Percentiles rank a stretch among this genome's conserved stretches.
phyloP scores from a whole-genome alignment of 352 stramenopile species.

The Pythium plurisporium region DNA sequence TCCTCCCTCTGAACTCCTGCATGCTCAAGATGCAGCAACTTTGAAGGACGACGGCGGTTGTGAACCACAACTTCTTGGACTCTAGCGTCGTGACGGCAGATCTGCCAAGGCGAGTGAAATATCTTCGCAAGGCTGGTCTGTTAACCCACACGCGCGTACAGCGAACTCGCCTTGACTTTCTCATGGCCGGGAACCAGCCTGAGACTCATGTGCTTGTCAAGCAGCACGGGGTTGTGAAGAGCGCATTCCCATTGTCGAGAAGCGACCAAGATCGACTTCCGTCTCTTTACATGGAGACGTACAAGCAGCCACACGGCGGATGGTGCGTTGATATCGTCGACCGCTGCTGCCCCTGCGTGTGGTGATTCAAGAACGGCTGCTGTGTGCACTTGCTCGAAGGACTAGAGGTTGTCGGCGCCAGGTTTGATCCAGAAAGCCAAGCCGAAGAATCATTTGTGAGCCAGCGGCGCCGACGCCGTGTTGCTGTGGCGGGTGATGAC shows the following conservation, averaged over 20 bases:
- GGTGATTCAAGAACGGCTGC: constrained; percentile 14
- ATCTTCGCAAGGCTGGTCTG: background rate
- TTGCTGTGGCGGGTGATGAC: background rate
- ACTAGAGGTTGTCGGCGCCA: background rate
- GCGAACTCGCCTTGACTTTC: background rate
- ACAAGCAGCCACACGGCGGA: background rate
- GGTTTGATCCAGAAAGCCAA: background rate
- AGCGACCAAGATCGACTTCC: background rate
- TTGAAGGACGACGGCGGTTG: constrained; percentile 5
- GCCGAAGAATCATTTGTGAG: background rate
- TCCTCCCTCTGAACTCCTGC: background rate
- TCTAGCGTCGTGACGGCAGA: background rate
- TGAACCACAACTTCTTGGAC: background rate
- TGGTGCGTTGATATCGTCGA: constrained; percentile 3
- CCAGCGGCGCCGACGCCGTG: background rate
- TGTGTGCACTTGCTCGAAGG: constrained; percentile 12
- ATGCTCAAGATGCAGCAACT: constrained; percentile 7
- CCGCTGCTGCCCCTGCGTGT: constrained; percentile 1
- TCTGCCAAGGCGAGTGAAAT: constrained; percentile 10
- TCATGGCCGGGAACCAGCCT: background rate
- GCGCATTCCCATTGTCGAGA: background rate
- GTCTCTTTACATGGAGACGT: constrained; percentile 5
- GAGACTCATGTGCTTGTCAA: constrained; percentile 1
- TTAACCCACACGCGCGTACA: constrained; percentile 5
- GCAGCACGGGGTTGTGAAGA: constrained; percentile 10